Conservation (phyloP, 2,329 filamentous ascomycete genomes). For the Fusarium sarcochroum region DNA sequence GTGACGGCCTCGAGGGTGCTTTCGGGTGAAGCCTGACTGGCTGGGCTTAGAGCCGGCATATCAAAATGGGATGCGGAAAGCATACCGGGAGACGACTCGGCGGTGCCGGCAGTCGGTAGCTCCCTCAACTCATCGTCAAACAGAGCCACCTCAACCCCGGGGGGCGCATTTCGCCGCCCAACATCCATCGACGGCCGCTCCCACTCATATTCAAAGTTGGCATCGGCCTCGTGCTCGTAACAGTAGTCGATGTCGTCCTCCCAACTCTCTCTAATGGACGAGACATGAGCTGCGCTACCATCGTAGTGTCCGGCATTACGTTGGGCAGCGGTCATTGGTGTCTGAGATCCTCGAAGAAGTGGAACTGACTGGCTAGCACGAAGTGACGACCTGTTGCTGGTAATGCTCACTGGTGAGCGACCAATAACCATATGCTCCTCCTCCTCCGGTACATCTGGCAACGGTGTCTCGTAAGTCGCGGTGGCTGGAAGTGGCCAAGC, state of each 20-base stretch:
- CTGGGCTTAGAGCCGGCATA: constrained; percentile 64
- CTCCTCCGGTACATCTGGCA: constrained; percentile 74
- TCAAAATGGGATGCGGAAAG: constrained; percentile 54
- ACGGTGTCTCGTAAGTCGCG: constrained; percentile 57
- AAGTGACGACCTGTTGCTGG: constrained; percentile 66
- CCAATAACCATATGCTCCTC: constrained; percentile 64
- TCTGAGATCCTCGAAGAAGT: constrained; percentile 63
- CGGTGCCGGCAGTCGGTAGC: constrained; percentile 30
- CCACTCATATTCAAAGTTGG: constrained; percentile 77
- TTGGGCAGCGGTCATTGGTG: constrained; percentile 56
- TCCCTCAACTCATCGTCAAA: constrained; percentile 46
- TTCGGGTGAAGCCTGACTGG: constrained; percentile 60
- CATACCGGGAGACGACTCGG: constrained; percentile 48
- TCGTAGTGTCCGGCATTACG: constrained; percentile 38
- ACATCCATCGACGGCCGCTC: constrained; percentile 69
- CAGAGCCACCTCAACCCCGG: constrained; percentile 45
- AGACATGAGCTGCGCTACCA: constrained; percentile 45
- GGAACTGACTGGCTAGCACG: constrained; percentile 70
- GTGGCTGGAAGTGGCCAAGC: constrained; percentile 58
- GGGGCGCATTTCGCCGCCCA: constrained; percentile 43
- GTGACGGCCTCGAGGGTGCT: constrained; percentile 62
- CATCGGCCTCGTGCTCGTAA: constrained; percentile 77
- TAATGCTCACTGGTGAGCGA: constrained; percentile 60
- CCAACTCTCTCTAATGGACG: constrained; percentile 67
- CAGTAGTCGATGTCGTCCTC: constrained; percentile 80